phyloP scores from a whole-genome alignment of 2,329 filamentous ascomycete genomes.

The Botrytis hyacinthi region DNA sequence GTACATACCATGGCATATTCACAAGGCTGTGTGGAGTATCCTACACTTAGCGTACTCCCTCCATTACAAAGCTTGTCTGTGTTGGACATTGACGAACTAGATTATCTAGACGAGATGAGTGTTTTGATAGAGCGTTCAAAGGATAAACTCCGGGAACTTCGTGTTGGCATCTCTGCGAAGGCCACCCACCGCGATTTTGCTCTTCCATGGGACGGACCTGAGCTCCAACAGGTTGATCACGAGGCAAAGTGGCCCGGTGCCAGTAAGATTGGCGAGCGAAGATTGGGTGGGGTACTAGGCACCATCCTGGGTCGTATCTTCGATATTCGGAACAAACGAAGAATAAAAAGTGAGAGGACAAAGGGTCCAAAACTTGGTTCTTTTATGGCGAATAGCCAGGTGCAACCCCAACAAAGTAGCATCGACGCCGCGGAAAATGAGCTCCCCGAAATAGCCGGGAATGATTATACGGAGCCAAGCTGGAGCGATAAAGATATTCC shows the following conservation, averaged over 20 bases:
- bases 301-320: constrained; percentile 66
- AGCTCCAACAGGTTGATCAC: constrained; percentile 63
- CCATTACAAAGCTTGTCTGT: constrained; percentile 73
- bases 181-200: constrained; percentile 52
- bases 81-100: constrained; percentile 77
- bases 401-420: not conserved
- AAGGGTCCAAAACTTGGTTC: constrained; percentile 11
- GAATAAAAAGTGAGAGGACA: constrained; percentile 31
- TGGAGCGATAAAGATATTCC: constrained; percentile 19
- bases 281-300: constrained; percentile 67
- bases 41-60: constrained; percentile 75
- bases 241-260: constrained; percentile 54
- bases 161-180: constrained; percentile 65
- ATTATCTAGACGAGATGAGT: constrained; percentile 80
- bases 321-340: constrained; percentile 49
- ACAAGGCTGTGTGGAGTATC: constrained; percentile 67
- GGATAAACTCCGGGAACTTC: constrained; percentile 64
- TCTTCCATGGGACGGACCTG: constrained; percentile 60
- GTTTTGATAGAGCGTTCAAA: constrained; percentile 71
- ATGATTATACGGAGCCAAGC: not conserved
- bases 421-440: not conserved
- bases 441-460: not conserved
- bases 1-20: constrained; percentile 43
- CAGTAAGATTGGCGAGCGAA: constrained; percentile 57
- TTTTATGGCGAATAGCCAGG: not conserved